Conservation (phyloP, 352 stramenopile species). For the Globisporangium recalcitrans region DNA sequence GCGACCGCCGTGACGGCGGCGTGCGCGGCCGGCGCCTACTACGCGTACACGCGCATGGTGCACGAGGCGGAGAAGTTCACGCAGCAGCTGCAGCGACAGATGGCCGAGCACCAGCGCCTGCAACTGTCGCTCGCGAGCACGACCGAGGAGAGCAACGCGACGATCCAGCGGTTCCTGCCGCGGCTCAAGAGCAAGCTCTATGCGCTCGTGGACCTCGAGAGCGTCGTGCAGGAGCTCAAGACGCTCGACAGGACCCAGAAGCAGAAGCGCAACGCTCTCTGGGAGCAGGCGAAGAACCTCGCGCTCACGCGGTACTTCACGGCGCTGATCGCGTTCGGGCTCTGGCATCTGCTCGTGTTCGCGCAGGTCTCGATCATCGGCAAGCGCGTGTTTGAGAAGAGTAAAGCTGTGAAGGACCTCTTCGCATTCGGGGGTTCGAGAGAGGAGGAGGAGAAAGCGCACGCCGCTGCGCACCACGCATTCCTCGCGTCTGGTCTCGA, state of each 20-base stretch:
- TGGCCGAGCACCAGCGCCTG: constrained; percentile 72
- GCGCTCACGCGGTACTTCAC: constrained; percentile 73
- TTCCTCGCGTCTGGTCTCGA: constrained; percentile 76
- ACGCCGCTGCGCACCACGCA: constrained; percentile 50
- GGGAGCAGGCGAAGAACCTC: constrained; percentile 69
- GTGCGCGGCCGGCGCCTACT: constrained; percentile 59
- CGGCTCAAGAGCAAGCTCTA: constrained; percentile 58
- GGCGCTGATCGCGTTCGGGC: constrained; percentile 59
- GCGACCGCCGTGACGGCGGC: constrained; percentile 38
- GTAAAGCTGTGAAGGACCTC: constrained; percentile 16
- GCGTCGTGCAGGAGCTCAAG: constrained; percentile 69
- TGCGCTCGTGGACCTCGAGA: constrained; percentile 59
- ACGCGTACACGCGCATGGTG: constrained; percentile 58
- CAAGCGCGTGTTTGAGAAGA: constrained; percentile 72
- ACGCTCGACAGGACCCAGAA: constrained; percentile 65
- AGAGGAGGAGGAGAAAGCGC: constrained; percentile 25
- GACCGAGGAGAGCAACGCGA: constrained; percentile 70
- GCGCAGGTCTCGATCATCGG: constrained; percentile 72
- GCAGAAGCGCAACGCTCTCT: constrained; percentile 50
- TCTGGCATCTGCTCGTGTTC: constrained; percentile 81
- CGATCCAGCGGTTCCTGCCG: constrained; percentile 70
- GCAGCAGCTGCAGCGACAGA: constrained; percentile 61
- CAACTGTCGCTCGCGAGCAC: constrained; percentile 63
- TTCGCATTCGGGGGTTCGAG: constrained; percentile 20
- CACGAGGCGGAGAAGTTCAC: constrained; percentile 66